A percentile compares a stretch with the other conserved stretches of the same genome.
These are phyloP conservation scores for Phytophthora sp. DNA, from an alignment of 352 stramenopile genomes.

Conservation along the genomic window DNA sequence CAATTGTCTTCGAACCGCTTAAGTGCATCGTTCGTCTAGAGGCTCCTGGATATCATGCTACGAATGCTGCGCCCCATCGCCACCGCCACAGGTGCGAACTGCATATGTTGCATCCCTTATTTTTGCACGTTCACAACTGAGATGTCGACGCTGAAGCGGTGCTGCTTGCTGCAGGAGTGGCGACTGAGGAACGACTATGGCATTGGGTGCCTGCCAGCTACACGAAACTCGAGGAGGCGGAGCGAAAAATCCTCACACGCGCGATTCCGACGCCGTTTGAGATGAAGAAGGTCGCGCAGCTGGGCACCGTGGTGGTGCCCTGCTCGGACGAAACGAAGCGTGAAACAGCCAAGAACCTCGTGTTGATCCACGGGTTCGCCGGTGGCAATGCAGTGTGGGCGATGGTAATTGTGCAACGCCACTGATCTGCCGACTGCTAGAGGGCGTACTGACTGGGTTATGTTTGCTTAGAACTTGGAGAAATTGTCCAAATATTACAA, in stretches of 20 bases:
- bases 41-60: constrained; percentile 26
- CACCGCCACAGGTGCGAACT: constrained; percentile 37
- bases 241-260: constrained; percentile 66
- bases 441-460: too few species aligned
- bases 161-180: constrained; percentile 58
- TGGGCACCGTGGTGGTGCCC: constrained; percentile 82
- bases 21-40: background rate
- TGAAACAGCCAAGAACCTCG: constrained; percentile 64
- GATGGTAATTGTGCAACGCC: constrained; percentile 42
- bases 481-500: constrained; percentile 82
- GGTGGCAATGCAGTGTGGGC: constrained; percentile 84
- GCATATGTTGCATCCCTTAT: background rate
- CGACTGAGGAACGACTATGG: constrained; percentile 65
- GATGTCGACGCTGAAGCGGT: constrained; percentile 42
- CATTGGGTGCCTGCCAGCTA: constrained; percentile 82
- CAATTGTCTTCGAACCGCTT: constrained; percentile 16
- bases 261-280: constrained; percentile 58
- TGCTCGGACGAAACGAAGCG: constrained; percentile 68
- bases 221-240: constrained; percentile 59
- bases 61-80: constrained; percentile 42
- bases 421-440: too few species aligned
- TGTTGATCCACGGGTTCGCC: constrained; percentile 84
- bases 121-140: constrained; percentile 18
- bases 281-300: constrained; percentile 80
- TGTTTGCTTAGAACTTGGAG: constrained; percentile 82